A percentile compares a stretch with the other conserved stretches of the same genome.
These are phyloP conservation scores for Nicotiana sylvestris DNA, from an alignment of 257 asterid species.

Conservation along the genomic window DNA sequence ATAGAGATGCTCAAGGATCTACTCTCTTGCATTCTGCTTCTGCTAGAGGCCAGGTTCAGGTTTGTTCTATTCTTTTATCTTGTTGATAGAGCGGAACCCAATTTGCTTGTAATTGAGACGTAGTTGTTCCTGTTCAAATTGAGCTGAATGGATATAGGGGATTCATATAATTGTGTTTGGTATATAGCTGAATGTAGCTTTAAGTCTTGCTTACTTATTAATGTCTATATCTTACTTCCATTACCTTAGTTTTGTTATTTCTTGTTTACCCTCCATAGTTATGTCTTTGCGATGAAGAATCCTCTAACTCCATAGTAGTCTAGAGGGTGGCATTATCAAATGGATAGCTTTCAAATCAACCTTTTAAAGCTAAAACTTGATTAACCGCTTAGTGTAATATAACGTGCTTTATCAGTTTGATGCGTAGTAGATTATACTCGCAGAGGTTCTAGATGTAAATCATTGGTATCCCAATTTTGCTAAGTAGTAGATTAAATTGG, in stretches of 20 bases:
- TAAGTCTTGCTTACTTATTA: neutral
- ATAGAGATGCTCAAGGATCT: conserved; percentile 69
- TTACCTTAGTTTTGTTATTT: neutral
- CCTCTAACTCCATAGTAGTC: neutral
- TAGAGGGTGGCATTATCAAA: neutral
- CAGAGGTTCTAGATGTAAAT: neutral
- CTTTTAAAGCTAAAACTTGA: neutral
- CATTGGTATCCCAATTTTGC: neutral
- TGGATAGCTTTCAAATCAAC: neutral
- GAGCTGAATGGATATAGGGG: neutral
- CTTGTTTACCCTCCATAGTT: neutral
- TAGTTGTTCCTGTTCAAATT: neutral
- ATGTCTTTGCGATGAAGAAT: neutral
- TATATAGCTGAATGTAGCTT: no score
- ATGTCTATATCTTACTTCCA: neutral
- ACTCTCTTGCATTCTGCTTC: conserved; percentile 78
- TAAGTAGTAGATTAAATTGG: neutral
- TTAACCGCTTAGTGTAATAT: neutral
- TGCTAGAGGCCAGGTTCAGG: conserved; percentile 78
- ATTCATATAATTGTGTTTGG: neutral
- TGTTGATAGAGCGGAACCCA: neutral
- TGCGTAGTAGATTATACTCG: neutral
- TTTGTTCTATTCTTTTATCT: conserved; percentile 15
- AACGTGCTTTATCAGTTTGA: neutral
- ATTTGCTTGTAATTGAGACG: neutral